These are phyloP conservation scores for Chrysanthemum makinoi DNA, from an alignment of 129 eudicot genomes.

Conservation along the genomic window DNA sequence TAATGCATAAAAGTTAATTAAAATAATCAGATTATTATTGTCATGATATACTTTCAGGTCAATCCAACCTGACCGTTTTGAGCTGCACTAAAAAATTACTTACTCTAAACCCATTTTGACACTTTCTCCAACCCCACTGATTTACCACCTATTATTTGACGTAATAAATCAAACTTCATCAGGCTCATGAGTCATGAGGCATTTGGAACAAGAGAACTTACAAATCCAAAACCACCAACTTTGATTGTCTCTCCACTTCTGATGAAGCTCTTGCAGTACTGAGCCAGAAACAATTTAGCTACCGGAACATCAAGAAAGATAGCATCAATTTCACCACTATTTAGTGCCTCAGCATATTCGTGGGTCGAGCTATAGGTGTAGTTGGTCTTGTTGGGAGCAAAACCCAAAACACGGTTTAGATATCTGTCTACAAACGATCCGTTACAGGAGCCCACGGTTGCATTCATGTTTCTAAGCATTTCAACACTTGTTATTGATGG, in stretches of 20 bases:
- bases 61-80: no score
- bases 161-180: neutral
- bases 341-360: conserved; percentile 33
- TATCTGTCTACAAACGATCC: conserved; percentile 35
- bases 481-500: conserved; percentile 38
- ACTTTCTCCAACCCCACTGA: no score
- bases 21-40: no score
- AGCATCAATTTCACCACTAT: conserved; percentile 41
- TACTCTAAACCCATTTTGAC: no score
- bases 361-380: conserved; percentile 29
- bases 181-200: conserved; percentile 2
- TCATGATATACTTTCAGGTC: no score
- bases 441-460: conserved; percentile 36
- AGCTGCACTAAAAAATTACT: no score
- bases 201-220: conserved; percentile 23
- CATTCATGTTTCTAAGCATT: conserved; percentile 36
- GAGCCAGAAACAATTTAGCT: conserved; percentile 57
- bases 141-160: neutral
- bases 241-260: conserved; percentile 43
- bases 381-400: conserved; percentile 15
- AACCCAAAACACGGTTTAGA: conserved; percentile 23
- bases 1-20: no score
- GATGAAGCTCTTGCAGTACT: conserved; percentile 44
- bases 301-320: conserved; percentile 46
- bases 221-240: conserved; percentile 64